phyloP scores from a whole-genome alignment of 1,284 basidiomycete genomes.

The Kwoniella shivajii region DNA sequence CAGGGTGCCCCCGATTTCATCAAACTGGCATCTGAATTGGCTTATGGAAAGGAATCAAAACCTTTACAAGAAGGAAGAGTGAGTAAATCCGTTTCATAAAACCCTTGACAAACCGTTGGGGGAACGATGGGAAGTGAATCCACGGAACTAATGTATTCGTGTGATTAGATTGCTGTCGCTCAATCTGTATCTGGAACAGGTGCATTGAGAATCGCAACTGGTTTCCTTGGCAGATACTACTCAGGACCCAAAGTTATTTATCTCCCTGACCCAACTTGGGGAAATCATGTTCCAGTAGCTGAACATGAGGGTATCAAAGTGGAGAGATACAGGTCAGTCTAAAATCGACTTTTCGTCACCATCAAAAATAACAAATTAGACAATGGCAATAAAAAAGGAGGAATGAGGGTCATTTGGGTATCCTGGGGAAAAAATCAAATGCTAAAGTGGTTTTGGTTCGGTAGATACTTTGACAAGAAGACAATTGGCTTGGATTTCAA shows the following conservation, averaged over 20 bases:
- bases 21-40: slow-evolving; percentile 82
- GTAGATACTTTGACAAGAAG: slow-evolving; percentile 88
- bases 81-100: slow-evolving; percentile 52
- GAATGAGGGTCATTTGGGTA: too few relatives aligned
- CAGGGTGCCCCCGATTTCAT: slow-evolving; percentile 78
- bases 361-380: too few relatives aligned
- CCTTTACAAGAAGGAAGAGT: slow-evolving; percentile 78
- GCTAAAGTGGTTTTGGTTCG: too few relatives aligned
- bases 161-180: slow-evolving; percentile 74
- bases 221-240: slow-evolving; percentile 84
- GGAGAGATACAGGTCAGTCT: slow-evolving; percentile 65
- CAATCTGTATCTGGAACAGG: slow-evolving; percentile 98
- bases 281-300: slow-evolving; percentile 86
- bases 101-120: too few relatives aligned
- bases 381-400: too few relatives aligned
- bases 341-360: neutral
- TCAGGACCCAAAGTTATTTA: slow-evolving; percentile 86
- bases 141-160: too few relatives aligned
- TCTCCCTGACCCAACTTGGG: slow-evolving; percentile 93
- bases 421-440: too few relatives aligned
- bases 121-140: too few relatives aligned
- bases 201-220: slow-evolving; percentile 92
- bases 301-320: slow-evolving; percentile 90
- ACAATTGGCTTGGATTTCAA: slow-evolving; percentile 92
- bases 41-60: slow-evolving; percentile 80